These are phyloP conservation scores for Oryza meyeriana DNA, from an alignment of 176 grass and related monocot species.

Conservation along the genomic window DNA sequence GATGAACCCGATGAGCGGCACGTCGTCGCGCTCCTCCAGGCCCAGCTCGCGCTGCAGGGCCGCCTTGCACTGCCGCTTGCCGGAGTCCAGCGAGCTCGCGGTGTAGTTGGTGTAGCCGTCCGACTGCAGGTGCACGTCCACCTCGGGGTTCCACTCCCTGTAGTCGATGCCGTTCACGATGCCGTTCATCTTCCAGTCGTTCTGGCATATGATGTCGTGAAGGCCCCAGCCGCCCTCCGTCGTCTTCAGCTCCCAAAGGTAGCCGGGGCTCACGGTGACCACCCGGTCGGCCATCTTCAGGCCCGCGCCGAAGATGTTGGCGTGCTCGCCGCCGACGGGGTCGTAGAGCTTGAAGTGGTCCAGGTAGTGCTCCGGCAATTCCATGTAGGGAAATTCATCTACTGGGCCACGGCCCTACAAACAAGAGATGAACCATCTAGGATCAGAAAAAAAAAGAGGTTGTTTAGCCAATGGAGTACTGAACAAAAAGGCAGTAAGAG, in stretches of 20 bases:
- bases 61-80: slow-evolving; percentile 81
- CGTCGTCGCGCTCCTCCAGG: slow-evolving; percentile 50
- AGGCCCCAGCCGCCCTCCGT: slow-evolving; percentile 88
- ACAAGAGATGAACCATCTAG: neutral
- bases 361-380: slow-evolving; percentile 69
- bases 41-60: slow-evolving; percentile 75
- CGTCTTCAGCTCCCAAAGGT: slow-evolving; percentile 91
- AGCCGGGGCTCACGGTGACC: slow-evolving; percentile 74
- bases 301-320: slow-evolving; percentile 80
- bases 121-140: slow-evolving; percentile 64
- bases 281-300: slow-evolving; percentile 78
- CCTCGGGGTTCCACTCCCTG: slow-evolving; percentile 71
- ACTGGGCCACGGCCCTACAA: slow-evolving; percentile 76
- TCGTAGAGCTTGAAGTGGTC: slow-evolving; percentile 78
- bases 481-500: neutral
- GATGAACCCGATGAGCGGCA: slow-evolving; percentile 77
- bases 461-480: neutral
- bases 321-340: slow-evolving; percentile 76
- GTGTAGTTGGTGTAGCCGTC: slow-evolving; percentile 85
- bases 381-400: slow-evolving; percentile 57
- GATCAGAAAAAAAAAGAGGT: neutral
- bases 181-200: slow-evolving; percentile 69
- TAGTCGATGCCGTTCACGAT: slow-evolving; percentile 96
- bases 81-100: slow-evolving; percentile 39
- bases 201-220: slow-evolving; percentile 68